Evolutionary conservation across 768 basidiomycete species (phyloP).

Genomic region (Rhizopogon roseolus): DNA sequence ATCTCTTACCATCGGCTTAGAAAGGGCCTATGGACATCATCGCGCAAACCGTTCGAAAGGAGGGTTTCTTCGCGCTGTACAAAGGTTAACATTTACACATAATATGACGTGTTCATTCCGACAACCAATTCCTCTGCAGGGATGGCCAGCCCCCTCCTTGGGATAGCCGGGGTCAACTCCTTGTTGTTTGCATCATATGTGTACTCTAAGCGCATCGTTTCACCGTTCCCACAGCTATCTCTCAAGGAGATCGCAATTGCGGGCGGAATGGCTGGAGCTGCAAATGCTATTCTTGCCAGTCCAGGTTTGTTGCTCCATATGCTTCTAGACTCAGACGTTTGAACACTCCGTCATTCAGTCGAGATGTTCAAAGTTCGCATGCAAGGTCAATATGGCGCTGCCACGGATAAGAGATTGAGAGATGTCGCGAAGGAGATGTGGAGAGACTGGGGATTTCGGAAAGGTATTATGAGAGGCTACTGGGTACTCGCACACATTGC

Average conservation of each 20-base stretch:
- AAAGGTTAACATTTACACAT: conserved; percentile 56
- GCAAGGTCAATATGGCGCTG: conserved; percentile 91
- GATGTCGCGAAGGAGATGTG: conserved; percentile 80
- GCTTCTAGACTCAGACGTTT: neutral
- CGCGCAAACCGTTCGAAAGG: conserved; percentile 70
- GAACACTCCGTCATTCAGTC: conserved; percentile 38
- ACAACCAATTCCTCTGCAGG: conserved; percentile 40
- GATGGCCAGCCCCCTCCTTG: conserved; percentile 87
- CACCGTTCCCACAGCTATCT: conserved; percentile 83
- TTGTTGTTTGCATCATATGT: conserved; percentile 90
- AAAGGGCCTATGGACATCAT: conserved; percentile 95
- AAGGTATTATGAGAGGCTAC: conserved; percentile 94
- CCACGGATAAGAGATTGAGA: conserved; percentile 73
- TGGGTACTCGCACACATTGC: conserved; percentile 54
- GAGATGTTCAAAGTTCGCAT: conserved; percentile 99
- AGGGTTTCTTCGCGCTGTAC: conserved; percentile 91
- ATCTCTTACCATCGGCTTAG: conserved; percentile 30
- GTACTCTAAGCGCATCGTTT: conserved; percentile 75
- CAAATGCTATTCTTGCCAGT: conserved; percentile 85
- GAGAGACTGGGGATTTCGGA: conserved; percentile 76
- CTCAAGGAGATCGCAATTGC: conserved; percentile 78
- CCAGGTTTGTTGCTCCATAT: conserved; percentile 51
- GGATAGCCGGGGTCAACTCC: conserved; percentile 95
- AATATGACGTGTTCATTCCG: neutral
- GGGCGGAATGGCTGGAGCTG: conserved; percentile 90